Evolutionary conservation across 805 yeast species (phyloP).

Genomic region (Cyberlindnera americana): DNA sequence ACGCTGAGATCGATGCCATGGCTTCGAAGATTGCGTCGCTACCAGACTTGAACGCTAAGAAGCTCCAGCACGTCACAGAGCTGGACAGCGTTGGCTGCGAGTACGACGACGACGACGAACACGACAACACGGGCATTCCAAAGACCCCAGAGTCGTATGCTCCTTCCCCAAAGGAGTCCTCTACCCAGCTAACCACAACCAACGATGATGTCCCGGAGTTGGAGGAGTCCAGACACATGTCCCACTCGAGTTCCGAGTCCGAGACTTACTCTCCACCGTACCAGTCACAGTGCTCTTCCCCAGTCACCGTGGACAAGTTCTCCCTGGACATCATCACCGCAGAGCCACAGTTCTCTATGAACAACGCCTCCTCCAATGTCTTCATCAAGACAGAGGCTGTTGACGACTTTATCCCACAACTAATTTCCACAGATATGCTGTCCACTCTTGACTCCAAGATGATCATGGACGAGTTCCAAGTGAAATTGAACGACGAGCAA

Average conservation of each 20-base stretch:
- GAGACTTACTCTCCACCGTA: constrained; percentile 11
- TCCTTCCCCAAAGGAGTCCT: constrained; percentile 20
- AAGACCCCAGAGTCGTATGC: constrained; percentile 28
- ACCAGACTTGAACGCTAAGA: constrained; percentile 25
- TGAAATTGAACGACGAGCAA: constrained; percentile 28
- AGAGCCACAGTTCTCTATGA: constrained; percentile 8
- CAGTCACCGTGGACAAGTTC: constrained; percentile 21
- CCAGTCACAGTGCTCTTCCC: constrained; percentile 14
- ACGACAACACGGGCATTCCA: constrained; percentile 16
- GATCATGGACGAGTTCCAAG: constrained; percentile 21
- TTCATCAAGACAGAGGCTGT: constrained; percentile 17
- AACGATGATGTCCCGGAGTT: constrained; percentile 17
- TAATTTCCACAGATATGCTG: background rate
- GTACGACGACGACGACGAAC: constrained; percentile 8
- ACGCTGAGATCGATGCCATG: constrained; percentile 18
- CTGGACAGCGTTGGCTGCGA: constrained; percentile 15
- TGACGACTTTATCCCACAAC: constrained; percentile 16
- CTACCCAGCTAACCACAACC: constrained; percentile 4
- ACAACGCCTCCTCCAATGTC: background rate
- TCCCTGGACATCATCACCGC: constrained; percentile 24
- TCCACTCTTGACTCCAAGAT: constrained; percentile 12
- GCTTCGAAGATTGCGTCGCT: constrained; percentile 11
- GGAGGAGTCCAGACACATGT: constrained; percentile 11
- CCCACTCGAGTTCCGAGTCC: constrained; percentile 9
- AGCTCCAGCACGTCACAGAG: constrained; percentile 21